phyloP scores from a whole-genome alignment of 2,329 filamentous ascomycete genomes.

The Aspergillus tubingensis region DNA sequence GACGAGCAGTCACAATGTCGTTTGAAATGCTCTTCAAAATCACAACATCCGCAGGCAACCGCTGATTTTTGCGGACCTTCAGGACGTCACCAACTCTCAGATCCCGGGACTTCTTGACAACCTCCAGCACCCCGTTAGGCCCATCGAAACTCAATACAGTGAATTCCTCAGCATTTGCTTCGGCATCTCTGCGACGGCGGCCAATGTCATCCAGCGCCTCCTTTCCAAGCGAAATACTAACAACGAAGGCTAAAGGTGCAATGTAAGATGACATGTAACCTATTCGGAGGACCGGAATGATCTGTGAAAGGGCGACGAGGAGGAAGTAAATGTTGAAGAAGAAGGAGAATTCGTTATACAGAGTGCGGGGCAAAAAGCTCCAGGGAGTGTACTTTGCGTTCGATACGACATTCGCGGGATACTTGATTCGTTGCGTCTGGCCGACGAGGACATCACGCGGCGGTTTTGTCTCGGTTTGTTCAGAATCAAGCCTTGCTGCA shows the following conservation, averaged over 20 bases:
- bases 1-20: constrained; percentile 36
- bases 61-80: constrained; percentile 86
- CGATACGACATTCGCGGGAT: constrained; percentile 87
- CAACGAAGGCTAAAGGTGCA: constrained; percentile 86
- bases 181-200: constrained; percentile 79
- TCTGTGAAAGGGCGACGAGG: constrained; percentile 89
- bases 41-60: constrained; percentile 90
- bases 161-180: constrained; percentile 92
- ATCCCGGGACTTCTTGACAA: constrained; percentile 79
- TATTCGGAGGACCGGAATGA: constrained; percentile 84
- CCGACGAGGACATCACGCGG: constrained; percentile 77
- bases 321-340: constrained; percentile 99
- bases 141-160: constrained; percentile 71
- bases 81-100: constrained; percentile 94
- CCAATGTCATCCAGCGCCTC: constrained; percentile 94
- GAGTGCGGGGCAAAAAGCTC: constrained; percentile 88
- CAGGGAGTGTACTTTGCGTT: constrained; percentile 97
- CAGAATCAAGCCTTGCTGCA: constrained; percentile 39
- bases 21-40: constrained; percentile 81
- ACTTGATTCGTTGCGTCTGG: constrained; percentile 69
- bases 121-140: constrained; percentile 56
- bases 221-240: constrained; percentile 89
- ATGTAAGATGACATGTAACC: constrained; percentile 95
- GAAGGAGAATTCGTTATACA: constrained; percentile 99
- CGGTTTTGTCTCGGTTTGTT: constrained; percentile 48